phyloP scores from a whole-genome alignment of 1,284 basidiomycete species.

The Ceratobasidium sp. region DNA sequence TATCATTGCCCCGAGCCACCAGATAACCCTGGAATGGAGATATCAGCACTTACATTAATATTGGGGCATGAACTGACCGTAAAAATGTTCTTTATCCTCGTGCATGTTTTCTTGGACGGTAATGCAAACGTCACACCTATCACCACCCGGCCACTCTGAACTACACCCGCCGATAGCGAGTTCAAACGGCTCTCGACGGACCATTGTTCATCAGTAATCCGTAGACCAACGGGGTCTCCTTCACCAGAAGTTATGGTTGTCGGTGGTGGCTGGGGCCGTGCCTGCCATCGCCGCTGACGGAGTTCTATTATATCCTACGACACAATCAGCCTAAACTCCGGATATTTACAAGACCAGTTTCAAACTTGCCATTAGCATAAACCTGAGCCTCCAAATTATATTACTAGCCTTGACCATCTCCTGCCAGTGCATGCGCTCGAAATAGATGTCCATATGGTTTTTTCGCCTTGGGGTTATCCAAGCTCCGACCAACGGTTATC shows the following conservation, averaged over 20 bases:
- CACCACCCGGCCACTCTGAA: too few species aligned
- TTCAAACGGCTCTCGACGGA: too few species aligned
- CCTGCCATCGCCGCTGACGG: conserved; percentile 80
- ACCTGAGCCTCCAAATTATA: conserved; percentile 86
- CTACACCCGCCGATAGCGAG: too few species aligned
- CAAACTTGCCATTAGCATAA: conserved; percentile 84
- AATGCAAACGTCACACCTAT: too few species aligned
- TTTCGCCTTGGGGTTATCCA: conserved; percentile 80
- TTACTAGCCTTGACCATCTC: conserved; percentile 74
- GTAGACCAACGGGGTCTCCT: too few species aligned
- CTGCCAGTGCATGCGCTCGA: conserved; percentile 86
- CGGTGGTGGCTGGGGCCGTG: too few species aligned
- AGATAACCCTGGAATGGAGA: conserved; percentile 63
- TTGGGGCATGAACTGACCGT: conserved; percentile 54
- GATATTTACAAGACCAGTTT: conserved; percentile 4
- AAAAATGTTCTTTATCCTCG: conserved; percentile 82
- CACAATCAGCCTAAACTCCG: conserved; percentile 33
- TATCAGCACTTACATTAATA: neutral
- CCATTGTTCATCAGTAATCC: too few species aligned
- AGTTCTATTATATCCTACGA: conserved; percentile 85
- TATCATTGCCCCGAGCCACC: conserved; percentile 75
- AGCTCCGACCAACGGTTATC: conserved; percentile 80
- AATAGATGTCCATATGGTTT: conserved; percentile 92
- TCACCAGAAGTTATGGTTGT: too few species aligned
- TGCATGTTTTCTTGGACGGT: too few species aligned